Conservation (phyloP, 805 yeast species). For the Hyphopichia homilentoma region DNA sequence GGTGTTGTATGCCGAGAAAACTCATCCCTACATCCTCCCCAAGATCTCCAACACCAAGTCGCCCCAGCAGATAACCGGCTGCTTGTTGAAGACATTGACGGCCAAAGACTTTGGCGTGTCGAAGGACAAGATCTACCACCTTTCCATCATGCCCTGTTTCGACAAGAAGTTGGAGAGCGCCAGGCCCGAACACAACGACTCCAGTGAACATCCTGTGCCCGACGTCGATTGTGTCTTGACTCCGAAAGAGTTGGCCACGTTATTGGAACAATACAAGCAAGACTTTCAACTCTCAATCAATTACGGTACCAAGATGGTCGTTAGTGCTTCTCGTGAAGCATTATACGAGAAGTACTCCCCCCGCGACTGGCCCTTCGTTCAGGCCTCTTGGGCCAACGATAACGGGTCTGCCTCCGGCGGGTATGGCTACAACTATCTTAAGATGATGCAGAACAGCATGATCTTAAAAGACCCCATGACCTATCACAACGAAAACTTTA, state of each 20-base stretch:
- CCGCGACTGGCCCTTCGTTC: conserved; percentile 53
- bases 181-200: conserved; percentile 58
- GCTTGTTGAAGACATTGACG: conserved; percentile 56
- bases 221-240: conserved; percentile 96
- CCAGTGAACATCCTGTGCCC: conserved; percentile 10
- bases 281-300: conserved; percentile 31
- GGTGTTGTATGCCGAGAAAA: conserved; percentile 93
- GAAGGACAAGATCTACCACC: conserved; percentile 58
- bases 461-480: conserved; percentile 11
- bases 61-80: conserved; percentile 92
- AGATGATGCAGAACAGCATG: conserved; percentile 28
- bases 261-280: conserved; percentile 54
- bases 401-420: conserved; percentile 89
- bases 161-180: conserved; percentile 96
- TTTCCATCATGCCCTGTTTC: conserved; percentile 94
- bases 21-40: conserved; percentile 81
- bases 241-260: conserved; percentile 76
- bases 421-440: conserved; percentile 68
- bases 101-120: conserved; percentile 25
- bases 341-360: conserved; percentile 47
- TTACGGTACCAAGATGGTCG: too few species aligned
- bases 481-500: conserved; percentile 15
- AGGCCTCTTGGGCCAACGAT: conserved; percentile 67
- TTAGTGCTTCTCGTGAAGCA: conserved; percentile 11
- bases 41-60: conserved; percentile 72